Conservation (phyloP, 768 basidiomycete genomes). For the Phanerochaete carnosa region DNA sequence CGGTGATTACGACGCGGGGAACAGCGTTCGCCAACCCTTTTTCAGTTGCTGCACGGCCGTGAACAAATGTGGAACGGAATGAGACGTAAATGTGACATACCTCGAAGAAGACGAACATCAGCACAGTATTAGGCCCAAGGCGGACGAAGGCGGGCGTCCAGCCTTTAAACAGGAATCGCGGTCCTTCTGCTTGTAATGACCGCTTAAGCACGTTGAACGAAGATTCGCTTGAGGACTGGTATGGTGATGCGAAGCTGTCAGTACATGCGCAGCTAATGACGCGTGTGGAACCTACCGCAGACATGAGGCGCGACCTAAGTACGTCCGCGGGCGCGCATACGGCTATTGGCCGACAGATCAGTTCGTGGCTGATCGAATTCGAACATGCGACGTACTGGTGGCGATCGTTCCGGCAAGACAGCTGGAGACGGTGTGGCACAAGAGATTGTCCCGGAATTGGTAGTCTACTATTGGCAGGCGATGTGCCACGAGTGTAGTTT, state of each 20-base stretch:
- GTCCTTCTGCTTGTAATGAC: conserved; percentile 71
- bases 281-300: conserved; percentile 46
- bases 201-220: conserved; percentile 50
- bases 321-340: conserved; percentile 80
- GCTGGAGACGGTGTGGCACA: conserved; percentile 67
- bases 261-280: background rate
- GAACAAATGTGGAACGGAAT: background rate
- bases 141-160: conserved; percentile 89
- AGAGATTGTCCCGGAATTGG: conserved; percentile 61
- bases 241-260: conserved; percentile 8
- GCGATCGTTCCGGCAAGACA: conserved; percentile 70
- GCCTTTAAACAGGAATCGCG: conserved; percentile 78
- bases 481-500: conserved; percentile 48
- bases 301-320: conserved; percentile 73
- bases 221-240: conserved; percentile 50
- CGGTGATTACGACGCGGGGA: conserved; percentile 12
- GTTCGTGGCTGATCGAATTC: background rate
- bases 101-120: conserved; percentile 85
- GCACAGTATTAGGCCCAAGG: conserved; percentile 77
- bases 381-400: conserved; percentile 53
- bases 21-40: conserved; percentile 46
- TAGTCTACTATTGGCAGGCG: conserved; percentile 55
- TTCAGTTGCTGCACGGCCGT: conserved; percentile 59
- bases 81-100: conserved; percentile 34
- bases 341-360: conserved; percentile 37